phyloP scores from a whole-genome alignment of 129 eudicot genomes.

The Gnaphalium uliginosum region DNA sequence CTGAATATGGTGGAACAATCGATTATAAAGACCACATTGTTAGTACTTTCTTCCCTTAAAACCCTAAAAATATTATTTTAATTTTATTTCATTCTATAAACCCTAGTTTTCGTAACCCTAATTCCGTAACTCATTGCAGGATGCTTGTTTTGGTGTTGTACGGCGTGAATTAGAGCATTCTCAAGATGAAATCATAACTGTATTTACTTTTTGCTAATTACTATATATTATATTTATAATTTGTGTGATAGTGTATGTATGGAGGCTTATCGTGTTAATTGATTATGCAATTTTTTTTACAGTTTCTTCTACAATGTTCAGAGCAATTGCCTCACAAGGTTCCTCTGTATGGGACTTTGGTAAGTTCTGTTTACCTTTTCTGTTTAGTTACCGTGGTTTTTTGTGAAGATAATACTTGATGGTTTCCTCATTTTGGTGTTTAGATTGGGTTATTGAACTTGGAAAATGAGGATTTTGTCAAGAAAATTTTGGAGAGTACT shows the following conservation, averaged over 20 bases:
- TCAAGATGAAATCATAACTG: constrained; percentile 56
- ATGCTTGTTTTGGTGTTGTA: constrained; percentile 71
- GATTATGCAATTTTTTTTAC: constrained; percentile 17
- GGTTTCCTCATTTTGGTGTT: background rate
- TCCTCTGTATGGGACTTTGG: constrained; percentile 92
- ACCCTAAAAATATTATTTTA: background rate
- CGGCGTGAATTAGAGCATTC: constrained; percentile 76
- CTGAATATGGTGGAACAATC: constrained; percentile 70
- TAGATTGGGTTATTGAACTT: constrained; percentile 90
- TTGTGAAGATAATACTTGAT: background rate
- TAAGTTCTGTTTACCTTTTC: constrained; percentile 28
- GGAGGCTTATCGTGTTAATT: background rate
- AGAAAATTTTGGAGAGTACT: constrained; percentile 63
- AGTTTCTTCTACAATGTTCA: constrained; percentile 89
- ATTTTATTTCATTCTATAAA: background rate
- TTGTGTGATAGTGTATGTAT: background rate
- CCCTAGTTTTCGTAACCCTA: constrained; percentile 22
- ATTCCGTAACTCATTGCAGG: constrained; percentile 42
- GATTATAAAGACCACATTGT: constrained; percentile 94
- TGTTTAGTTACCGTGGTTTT: background rate
- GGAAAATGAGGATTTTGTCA: constrained; percentile 82
- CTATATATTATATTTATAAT: background rate
- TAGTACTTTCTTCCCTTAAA: constrained; percentile 18
- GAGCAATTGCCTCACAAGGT: constrained; percentile 98
- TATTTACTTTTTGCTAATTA: constrained; percentile 12